Evolutionary conservation across 2,329 filamentous ascomycete species (phyloP).

Genomic region (Fusarium sp.): DNA sequence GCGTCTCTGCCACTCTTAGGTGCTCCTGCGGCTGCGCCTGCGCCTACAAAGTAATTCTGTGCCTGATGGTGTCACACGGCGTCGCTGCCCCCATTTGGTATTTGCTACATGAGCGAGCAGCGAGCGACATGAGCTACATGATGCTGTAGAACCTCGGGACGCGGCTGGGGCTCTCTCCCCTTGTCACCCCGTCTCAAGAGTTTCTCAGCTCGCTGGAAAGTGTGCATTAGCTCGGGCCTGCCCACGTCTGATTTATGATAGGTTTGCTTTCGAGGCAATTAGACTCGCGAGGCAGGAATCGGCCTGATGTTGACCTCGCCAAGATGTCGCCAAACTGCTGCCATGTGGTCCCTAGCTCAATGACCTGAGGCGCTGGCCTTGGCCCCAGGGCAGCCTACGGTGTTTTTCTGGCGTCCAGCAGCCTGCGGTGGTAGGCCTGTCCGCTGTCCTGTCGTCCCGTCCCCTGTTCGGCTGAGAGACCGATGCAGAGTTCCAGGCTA

Average conservation of each 20-base stretch:
- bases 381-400: background rate
- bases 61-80: slow-evolving; percentile 13
- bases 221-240: slow-evolving; percentile 19
- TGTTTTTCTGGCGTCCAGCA: slow-evolving; percentile 7
- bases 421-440: background rate
- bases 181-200: slow-evolving; percentile 10
- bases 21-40: slow-evolving; percentile 17
- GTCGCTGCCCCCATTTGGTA: slow-evolving; percentile 20
- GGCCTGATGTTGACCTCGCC: slow-evolving; percentile 1
- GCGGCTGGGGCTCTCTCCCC: slow-evolving; percentile 18
- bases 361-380: slow-evolving; percentile 5
- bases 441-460: slow-evolving; percentile 24
- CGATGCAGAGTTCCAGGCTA: slow-evolving; percentile 21
- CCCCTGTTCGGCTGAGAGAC: slow-evolving; percentile 44
- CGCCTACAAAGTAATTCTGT: slow-evolving; percentile 19
- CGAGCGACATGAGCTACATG: slow-evolving; percentile 8
- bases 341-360: background rate
- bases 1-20: slow-evolving; percentile 8
- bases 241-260: slow-evolving; percentile 16
- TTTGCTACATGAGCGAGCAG: slow-evolving; percentile 14
- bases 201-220: slow-evolving; percentile 30
- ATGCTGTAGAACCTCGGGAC: slow-evolving; percentile 34
- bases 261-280: background rate
- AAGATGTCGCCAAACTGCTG: background rate
- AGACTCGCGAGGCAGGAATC: background rate